A percentile compares a stretch with the other conserved stretches of the same genome.
phyloP scores from a whole-genome alignment of 1,284 basidiomycete genomes.

The Puccinia novopanici region DNA sequence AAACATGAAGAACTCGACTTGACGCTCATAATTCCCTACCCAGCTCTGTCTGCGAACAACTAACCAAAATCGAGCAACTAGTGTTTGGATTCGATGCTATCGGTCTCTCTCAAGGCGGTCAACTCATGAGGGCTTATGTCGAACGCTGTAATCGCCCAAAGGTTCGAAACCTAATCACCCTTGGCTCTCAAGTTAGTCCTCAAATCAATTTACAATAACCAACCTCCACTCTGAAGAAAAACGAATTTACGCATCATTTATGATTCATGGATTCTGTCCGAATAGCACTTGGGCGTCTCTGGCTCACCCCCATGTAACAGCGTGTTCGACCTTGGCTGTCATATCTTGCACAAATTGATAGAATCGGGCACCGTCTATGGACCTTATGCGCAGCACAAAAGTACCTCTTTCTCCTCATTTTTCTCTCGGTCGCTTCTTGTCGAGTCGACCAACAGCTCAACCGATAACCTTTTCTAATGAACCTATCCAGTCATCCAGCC shows the following conservation, averaged over 20 bases:
- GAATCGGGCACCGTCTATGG: conserved; percentile 37
- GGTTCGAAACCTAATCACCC: conserved; percentile 59
- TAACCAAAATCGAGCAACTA: conserved; percentile 56
- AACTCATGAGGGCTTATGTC: conserved; percentile 57
- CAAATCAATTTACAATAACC: background rate
- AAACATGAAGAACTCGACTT: background rate
- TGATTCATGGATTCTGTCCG: conserved; percentile 29
- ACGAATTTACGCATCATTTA: background rate
- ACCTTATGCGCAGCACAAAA: conserved; percentile 36
- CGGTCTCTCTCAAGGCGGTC: conserved; percentile 59
- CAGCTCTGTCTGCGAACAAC: conserved; percentile 55
- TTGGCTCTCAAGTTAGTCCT: conserved; percentile 58
- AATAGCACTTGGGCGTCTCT: conserved; percentile 55
- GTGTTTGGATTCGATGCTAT: conserved; percentile 58
- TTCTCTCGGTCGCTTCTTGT: background rate
- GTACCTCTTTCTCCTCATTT: background rate
- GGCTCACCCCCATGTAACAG: conserved; percentile 54
- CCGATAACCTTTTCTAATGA: background rate
- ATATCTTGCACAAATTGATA: conserved; percentile 54
- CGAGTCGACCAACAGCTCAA: background rate
- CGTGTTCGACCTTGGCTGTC: conserved; percentile 54
- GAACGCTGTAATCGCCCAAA: conserved; percentile 57
- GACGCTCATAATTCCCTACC: background rate
- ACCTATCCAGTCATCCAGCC: conserved; percentile 51
- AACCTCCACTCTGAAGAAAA: conserved; percentile 52